Conservation (phyloP, 2,329 filamentous ascomycete genomes). For the Xylariaceae sp. region DNA sequence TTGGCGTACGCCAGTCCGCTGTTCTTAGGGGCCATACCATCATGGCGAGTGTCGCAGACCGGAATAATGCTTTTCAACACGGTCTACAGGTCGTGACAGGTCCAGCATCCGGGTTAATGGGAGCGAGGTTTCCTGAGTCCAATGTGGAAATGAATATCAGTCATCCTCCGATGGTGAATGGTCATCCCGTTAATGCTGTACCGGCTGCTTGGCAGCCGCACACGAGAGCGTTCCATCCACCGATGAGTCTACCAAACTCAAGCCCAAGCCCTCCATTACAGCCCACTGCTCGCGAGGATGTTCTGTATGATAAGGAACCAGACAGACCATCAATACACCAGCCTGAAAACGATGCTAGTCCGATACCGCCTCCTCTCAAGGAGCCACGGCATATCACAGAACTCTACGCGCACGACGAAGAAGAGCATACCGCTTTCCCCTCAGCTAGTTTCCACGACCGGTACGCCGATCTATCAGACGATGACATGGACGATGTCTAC, state of each 20-base stretch:
- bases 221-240: slow-evolving; percentile 20
- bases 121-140: slow-evolving; percentile 30
- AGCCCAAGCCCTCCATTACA: neutral
- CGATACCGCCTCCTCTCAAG: neutral
- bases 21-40: slow-evolving; percentile 30
- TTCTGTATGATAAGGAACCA: no score
- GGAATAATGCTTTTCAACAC: slow-evolving; percentile 35
- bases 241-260: neutral
- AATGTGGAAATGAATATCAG: neutral
- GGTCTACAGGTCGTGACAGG: slow-evolving; percentile 33
- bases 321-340: no score
- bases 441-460: slow-evolving; percentile 44
- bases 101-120: slow-evolving; percentile 13
- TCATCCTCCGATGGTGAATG: slow-evolving; percentile 15
- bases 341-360: neutral
- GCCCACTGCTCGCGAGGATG: neutral
- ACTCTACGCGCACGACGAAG: slow-evolving; percentile 35
- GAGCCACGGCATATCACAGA: neutral
- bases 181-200: slow-evolving; percentile 8
- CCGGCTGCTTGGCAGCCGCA: slow-evolving; percentile 28
- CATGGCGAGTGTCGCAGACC: slow-evolving; percentile 33
- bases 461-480: slow-evolving; percentile 39
- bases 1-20: slow-evolving; percentile 42
- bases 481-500: slow-evolving; percentile 51
- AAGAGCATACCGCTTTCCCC: slow-evolving; percentile 48